A percentile compares a stretch with the other conserved stretches of the same genome.
Evolutionary conservation across 2,329 filamentous ascomycete genomes (phyloP).

Genomic region (Paecilomyces niveus): DNA sequence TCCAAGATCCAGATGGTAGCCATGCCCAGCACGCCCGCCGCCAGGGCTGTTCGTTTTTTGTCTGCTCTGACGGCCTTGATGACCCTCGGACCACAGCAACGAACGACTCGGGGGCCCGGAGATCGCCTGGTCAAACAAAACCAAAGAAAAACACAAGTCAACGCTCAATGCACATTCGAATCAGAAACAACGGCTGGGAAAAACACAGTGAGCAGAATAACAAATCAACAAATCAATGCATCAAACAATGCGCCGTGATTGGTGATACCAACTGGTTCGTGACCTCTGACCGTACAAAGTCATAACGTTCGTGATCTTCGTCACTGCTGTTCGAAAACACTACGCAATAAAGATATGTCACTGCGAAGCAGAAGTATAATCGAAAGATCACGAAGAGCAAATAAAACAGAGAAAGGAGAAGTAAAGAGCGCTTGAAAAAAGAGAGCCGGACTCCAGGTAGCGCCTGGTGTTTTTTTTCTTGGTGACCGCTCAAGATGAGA

Average conservation of each 20-base stretch:
- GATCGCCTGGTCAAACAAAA: not conserved
- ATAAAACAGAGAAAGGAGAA: conserved; percentile 21
- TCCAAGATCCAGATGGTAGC: not conserved
- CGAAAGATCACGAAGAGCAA: conserved; percentile 16
- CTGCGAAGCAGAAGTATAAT: conserved; percentile 22
- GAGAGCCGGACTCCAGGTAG: conserved; percentile 10
- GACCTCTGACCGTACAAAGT: conserved; percentile 28
- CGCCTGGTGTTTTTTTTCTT: conserved; percentile 15
- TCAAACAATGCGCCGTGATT: conserved; percentile 1
- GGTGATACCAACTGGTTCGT: conserved; percentile 13
- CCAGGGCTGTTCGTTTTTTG: not conserved
- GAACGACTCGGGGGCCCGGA: not conserved
- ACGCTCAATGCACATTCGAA: conserved; percentile 4
- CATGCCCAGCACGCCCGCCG: not conserved
- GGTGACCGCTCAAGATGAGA: conserved; percentile 12
- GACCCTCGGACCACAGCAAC: not conserved
- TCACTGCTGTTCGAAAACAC: conserved; percentile 29
- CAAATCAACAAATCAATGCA: conserved; percentile 6
- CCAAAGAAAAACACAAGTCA: not conserved
- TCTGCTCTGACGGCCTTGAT: not conserved
- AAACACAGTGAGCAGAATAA: conserved; percentile 8
- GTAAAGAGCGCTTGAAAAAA: conserved; percentile 7
- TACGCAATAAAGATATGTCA: conserved; percentile 32
- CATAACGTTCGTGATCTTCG: conserved; percentile 36
- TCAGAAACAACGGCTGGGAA: conserved; percentile 1